phyloP scores from a whole-genome alignment of 768 basidiomycete species.

The Rhodotorula paludigena region DNA sequence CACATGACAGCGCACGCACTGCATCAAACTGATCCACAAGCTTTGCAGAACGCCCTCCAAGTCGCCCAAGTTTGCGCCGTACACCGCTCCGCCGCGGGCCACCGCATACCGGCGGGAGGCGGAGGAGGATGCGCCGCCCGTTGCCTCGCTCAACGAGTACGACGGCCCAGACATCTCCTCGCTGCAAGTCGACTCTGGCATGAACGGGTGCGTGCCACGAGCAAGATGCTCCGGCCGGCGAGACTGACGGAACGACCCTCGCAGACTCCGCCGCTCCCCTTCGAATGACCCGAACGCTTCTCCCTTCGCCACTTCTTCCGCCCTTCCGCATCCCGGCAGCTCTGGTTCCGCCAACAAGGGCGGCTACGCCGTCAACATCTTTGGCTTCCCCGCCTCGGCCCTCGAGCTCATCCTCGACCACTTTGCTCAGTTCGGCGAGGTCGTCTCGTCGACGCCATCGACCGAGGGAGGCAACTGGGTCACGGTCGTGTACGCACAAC shows the following conservation, averaged over 20 bases:
- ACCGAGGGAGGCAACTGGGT: slow-evolving; percentile 74
- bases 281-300: slow-evolving; percentile 10
- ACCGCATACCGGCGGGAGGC: slow-evolving; percentile 61
- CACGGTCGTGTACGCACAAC: slow-evolving; percentile 65
- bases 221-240: neutral
- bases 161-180: neutral
- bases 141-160: slow-evolving; percentile 36
- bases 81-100: slow-evolving; percentile 16
- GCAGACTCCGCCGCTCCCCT: slow-evolving; percentile 11
- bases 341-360: neutral
- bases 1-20: no score
- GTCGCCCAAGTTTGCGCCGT: slow-evolving; percentile 29
- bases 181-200: slow-evolving; percentile 3
- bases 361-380: slow-evolving; percentile 58
- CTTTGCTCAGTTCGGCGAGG: slow-evolving; percentile 55
- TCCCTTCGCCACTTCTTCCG: slow-evolving; percentile 18
- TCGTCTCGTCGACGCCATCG: slow-evolving; percentile 65
- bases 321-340: neutral
- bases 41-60: slow-evolving; percentile 25
- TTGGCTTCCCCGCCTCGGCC: slow-evolving; percentile 80
- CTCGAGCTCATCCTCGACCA: slow-evolving; percentile 53
- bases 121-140: slow-evolving; percentile 42
- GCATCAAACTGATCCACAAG: rapidly evolving
- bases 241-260: no score
- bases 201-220: slow-evolving; percentile 2